A percentile compares a stretch with the other conserved stretches of the same genome.
Conservation (phyloP, 148 eudicot genomes). For the Amaranthus palmeri region DNA sequence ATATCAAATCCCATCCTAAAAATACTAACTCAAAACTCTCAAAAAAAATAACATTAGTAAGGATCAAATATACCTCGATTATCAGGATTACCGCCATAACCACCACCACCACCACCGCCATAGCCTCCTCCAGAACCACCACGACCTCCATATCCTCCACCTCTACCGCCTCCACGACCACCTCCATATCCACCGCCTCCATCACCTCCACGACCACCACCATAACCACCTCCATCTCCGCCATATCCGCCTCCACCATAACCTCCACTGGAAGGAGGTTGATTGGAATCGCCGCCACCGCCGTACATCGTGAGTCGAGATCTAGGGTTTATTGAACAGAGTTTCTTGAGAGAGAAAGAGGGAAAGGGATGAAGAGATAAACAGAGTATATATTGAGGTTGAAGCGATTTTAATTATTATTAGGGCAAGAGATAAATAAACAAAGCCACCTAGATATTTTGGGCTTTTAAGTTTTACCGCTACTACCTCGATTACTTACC, state of each 20-base stretch:
- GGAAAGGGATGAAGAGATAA: not conserved
- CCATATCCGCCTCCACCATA: constrained; percentile 30
- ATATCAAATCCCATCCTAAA: not conserved
- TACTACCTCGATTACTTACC: not conserved
- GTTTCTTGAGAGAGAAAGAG: not conserved
- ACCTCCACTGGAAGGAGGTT: constrained; percentile 40
- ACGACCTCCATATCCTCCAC: constrained; percentile 25
- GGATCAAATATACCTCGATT: constrained; percentile 30
- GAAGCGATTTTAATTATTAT: not conserved
- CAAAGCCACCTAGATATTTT: not conserved
- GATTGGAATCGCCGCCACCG: constrained; percentile 61
- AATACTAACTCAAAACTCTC: not conserved
- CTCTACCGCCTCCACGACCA: constrained; percentile 30
- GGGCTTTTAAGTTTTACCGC: not conserved
- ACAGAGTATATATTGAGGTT: not conserved
- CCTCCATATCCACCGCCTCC: constrained; percentile 26
- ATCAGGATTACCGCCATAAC: constrained; percentile 43
- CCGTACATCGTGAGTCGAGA: constrained; percentile 53
- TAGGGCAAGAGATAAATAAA: not conserved
- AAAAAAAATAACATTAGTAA: not conserved
- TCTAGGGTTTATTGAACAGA: constrained; percentile 32
- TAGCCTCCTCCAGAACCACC: constrained; percentile 26
- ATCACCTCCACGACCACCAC: constrained; percentile 21
- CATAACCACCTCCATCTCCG: constrained; percentile 16
- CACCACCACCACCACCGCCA: constrained; percentile 35